These are phyloP conservation scores for Globisporangium splendens DNA, from an alignment of 352 stramenopile species.

Conservation along the genomic window DNA sequence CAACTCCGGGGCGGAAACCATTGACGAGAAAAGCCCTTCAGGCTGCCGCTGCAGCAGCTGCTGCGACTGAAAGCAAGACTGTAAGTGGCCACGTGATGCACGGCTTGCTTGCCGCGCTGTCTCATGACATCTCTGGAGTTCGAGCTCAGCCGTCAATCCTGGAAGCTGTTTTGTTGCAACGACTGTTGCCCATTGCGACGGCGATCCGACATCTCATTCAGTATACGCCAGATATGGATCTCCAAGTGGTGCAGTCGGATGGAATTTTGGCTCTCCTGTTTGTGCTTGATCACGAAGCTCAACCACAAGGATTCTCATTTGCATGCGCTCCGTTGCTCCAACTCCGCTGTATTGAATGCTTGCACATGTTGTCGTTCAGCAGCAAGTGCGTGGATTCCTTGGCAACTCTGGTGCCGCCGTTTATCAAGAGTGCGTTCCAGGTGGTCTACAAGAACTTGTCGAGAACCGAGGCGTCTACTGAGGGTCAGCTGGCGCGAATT, in stretches of 20 bases:
- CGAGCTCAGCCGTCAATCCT: constrained; percentile 64
- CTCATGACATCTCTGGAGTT: constrained; percentile 68
- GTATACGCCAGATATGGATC: constrained; percentile 80
- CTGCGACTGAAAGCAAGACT: constrained; percentile 37
- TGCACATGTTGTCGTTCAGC: constrained; percentile 88
- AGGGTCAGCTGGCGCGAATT: constrained; percentile 75
- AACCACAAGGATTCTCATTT: constrained; percentile 79
- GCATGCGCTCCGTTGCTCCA: constrained; percentile 69
- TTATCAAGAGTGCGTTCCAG: constrained; percentile 83
- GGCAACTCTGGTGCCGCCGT: constrained; percentile 70
- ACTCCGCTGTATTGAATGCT: constrained; percentile 78
- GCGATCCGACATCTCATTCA: constrained; percentile 80
- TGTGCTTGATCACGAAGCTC: constrained; percentile 79
- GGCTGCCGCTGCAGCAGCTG: constrained; percentile 16
- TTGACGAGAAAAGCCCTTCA: constrained; percentile 21
- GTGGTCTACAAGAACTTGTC: constrained; percentile 82
- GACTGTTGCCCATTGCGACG: constrained; percentile 72
- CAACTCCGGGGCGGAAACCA: constrained; percentile 5
- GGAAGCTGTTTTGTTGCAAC: constrained; percentile 65
- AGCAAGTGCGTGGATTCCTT: constrained; percentile 74
- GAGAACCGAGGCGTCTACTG: constrained; percentile 73
- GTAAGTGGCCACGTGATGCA: constrained; percentile 74
- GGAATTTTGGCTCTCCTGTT: constrained; percentile 69
- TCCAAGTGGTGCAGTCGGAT: constrained; percentile 75
- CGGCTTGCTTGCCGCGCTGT: constrained; percentile 60